These are phyloP conservation scores for Eucalyptus regnans DNA, from an alignment of 345 rosid genomes.

Conservation along the genomic window DNA sequence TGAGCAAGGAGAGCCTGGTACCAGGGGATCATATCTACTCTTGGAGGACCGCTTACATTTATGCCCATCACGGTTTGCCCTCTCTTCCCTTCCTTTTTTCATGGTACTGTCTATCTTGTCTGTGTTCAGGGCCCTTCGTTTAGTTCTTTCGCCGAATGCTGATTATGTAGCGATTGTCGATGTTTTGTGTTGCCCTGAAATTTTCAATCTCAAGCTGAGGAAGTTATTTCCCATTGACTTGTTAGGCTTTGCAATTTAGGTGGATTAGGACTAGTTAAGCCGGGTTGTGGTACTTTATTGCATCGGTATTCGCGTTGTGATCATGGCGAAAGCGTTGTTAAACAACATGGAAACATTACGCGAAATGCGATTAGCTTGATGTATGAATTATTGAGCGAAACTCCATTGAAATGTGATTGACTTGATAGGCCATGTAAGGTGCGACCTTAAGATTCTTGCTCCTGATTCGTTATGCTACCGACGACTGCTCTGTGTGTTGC, in stretches of 20 bases:
- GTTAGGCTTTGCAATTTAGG: background rate
- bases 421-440: background rate
- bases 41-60: constrained; percentile 85
- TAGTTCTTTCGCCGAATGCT: background rate
- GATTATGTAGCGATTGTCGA: background rate
- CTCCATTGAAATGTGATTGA: background rate
- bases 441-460: background rate
- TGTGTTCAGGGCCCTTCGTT: background rate
- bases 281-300: background rate
- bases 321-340: background rate
- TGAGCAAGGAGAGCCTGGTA: constrained; percentile 37
- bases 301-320: background rate
- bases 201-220: background rate
- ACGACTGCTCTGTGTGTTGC: background rate
- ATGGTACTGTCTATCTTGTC: background rate
- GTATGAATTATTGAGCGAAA: background rate
- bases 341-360: background rate
- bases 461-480: background rate
- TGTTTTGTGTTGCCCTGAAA: background rate
- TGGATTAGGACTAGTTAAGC: background rate
- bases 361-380: background rate
- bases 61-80: constrained; percentile 78
- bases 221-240: background rate
- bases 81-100: background rate
- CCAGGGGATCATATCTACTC: constrained; percentile 91